Percentiles rank a stretch among this genome's conserved stretches.
phyloP scores from a whole-genome alignment of 2,329 filamentous ascomycete species.

The Exserohilum turcica region DNA sequence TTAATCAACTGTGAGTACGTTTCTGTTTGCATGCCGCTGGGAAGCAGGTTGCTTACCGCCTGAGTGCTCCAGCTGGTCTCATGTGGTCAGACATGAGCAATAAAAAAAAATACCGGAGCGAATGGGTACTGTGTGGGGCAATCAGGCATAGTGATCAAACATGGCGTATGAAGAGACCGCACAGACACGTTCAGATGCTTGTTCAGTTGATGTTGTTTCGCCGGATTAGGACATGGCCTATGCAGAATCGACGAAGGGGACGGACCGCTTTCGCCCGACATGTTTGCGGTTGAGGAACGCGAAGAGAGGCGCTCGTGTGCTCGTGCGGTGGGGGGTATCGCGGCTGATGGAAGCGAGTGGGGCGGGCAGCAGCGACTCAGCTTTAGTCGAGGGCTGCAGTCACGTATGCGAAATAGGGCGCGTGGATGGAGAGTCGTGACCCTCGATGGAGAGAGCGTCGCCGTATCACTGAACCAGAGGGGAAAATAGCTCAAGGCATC shows the following conservation, averaged over 20 bases:
- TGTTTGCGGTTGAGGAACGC: conserved; percentile 18
- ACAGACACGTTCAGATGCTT: no score
- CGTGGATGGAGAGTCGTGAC: not conserved
- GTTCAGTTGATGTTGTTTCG: not conserved
- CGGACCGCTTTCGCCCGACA: conserved; percentile 27
- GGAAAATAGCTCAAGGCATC: conserved; percentile 19
- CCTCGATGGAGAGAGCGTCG: not conserved
- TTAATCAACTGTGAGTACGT: no score
- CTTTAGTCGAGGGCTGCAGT: not conserved
- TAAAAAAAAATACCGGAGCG: not conserved
- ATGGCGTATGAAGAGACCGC: no score
- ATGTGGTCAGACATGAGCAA: not conserved
- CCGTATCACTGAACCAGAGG: conserved; percentile 14
- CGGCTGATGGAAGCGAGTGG: conserved; percentile 24
- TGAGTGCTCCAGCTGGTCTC: not conserved
- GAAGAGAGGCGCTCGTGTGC: conserved; percentile 36
- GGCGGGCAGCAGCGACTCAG: conserved; percentile 15
- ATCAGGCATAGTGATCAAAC: no score
- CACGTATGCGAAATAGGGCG: conserved; percentile 4
- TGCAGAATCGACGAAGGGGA: not conserved
- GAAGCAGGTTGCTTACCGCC: no score
- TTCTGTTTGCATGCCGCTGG: no score
- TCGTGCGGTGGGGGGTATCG: conserved; percentile 30
- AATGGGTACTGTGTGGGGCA: no score
- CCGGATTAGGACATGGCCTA: not conserved